Evolutionary conservation across 306 rosid genomes (phyloP), one percentile per base, ranked within the genome.

Genomic region (Vigna angularis): DNA sequence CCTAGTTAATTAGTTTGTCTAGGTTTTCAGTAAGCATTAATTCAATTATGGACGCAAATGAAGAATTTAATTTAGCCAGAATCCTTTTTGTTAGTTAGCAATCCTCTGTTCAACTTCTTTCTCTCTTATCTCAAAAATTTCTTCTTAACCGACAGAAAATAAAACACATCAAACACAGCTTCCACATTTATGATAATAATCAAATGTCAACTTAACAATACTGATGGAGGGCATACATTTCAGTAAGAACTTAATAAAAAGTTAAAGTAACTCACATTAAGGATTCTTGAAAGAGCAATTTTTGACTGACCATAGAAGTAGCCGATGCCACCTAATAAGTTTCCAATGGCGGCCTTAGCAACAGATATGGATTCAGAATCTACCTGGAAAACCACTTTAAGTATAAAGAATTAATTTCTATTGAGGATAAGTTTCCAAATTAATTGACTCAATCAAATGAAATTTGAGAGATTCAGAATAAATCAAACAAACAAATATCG

Each of bases 301-400:
- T 83, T 91, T 75, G 97, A 95, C 88, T 81, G 97, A 76, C 99
- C 99, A 83, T 87, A 95, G 89, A 90, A 95, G 87, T 93, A 95
- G 81, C 99, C 96, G 3, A 95, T 88, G 79, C 99, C 99, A 82
- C 98, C 99, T 79, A 95, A 80, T 76, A 95, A 80, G 84, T 90
- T 95, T 74, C 93, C 97, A 18, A 95, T 68, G 52, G 99, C 97
- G 76, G 93, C 93, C 91, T 93, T 93, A 67, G 94, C 98, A 81
- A 88, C 96, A 70, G 82, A 66, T 52, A 89, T 44, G 40, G 93
- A 87, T 77, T 95, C 97, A 6, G 86, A 84, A 85, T 93, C 97
- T 84, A 93, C 86, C 99, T 95, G 91, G 66, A 89, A 85, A 79
- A 64, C 36, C 68, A 75, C 52, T 51, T 81, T 18, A 66, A 81